Evolutionary conservation across 148 eudicot genomes (phyloP), one percentile per base, ranked within the genome.

Genomic region (Polygonum maritimum): DNA sequence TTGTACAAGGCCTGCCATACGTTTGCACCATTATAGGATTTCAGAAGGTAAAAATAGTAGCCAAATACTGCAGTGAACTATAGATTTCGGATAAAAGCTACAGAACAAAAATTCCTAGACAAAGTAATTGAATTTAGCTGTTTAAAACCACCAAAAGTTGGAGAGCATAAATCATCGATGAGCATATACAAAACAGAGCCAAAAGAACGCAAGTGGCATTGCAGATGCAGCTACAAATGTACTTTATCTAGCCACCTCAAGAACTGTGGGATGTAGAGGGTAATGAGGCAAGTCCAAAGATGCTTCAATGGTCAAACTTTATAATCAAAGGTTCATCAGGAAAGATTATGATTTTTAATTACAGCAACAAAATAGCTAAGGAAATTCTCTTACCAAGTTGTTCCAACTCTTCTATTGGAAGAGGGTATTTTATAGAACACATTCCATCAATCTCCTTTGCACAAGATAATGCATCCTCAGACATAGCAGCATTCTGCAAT

Each of bases 391-490:
- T 86, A 95, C 99, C 97, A 80, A 86, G 90, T 72, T 85, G 82
- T 22, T 82, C 80, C 71, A 92, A 84, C 82, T 92, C 92, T 82
- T 84, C 94, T 80, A 83, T 84, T 57, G 96, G 92, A 84, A 95
- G 91, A 19, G 99, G 99, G 79, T 92, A 91, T 79, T 82, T 87
- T 41, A 85, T 80, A 71, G 97, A 86, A 78, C 84, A 88, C 55
- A 89, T 88, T 39, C 87, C 85, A 51, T 96, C 96, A 77, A 87
- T 87, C 85, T 91, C 86, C 83, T 69, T 87, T 19, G 98, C 97
- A 76, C 45, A 67, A 78, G 84, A 83, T 74, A 92, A 86, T 77
- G 88, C 98, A 78, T 86, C 87, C 72, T 87, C 90, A 26, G 90
- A 94, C 89, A 92, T 87, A 62, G 85, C 87, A 78, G 79, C 81